Evolutionary conservation across 2,329 filamentous ascomycete species (phyloP), one percentile per base, ranked within the genome.

Genomic region (Xylariaceae sp.): DNA sequence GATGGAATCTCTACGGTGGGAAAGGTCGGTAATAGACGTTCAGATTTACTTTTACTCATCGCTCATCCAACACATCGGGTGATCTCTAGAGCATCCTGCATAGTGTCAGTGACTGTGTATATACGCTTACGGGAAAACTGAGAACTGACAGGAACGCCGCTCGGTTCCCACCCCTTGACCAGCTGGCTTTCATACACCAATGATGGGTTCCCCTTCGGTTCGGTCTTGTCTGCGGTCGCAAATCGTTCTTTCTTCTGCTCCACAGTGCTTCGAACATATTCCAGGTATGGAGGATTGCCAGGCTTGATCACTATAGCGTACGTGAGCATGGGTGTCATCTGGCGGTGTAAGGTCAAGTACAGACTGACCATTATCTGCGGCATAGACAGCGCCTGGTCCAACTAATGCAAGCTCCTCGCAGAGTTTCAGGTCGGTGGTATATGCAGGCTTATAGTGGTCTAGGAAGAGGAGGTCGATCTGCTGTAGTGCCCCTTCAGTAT

Each of bases 371-470:
- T 88, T 88, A 56, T 88, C 83, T 2, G 83, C 84, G 1, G 76
- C 81, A 16, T 85, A 64, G 0, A 85, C 73, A 1, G 75, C 76
- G 0, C 85, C 85, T 0, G 74, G 70, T 0, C 67, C 69, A 3
- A 93, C 69, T 28, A 91, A 60, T 0, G 73, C 74, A 4, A 90
- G 66, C 30, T 85, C 73, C 65, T 93, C 87, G 57, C 83, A 87
- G 0, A 89, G 72, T 64, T 89, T 89, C 46, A 91, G 63, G 53
- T 93, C 88, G 0, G 77, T 73, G 1, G 76, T 78, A 59, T 91
- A 93, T 0, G 81, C 77, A 1, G 84, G 83, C 63, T 91, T 90
- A 64, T 84, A 83, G 61, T 93, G 87, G 55, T 93, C 88, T 28
- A 93, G 66, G 61, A 93, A 91, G 62, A 89, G 68, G 30, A 90